Base-by-base conservation (phyloP, 1,139 yeast species). In the Suhomyces chickasaworum region DNA sequence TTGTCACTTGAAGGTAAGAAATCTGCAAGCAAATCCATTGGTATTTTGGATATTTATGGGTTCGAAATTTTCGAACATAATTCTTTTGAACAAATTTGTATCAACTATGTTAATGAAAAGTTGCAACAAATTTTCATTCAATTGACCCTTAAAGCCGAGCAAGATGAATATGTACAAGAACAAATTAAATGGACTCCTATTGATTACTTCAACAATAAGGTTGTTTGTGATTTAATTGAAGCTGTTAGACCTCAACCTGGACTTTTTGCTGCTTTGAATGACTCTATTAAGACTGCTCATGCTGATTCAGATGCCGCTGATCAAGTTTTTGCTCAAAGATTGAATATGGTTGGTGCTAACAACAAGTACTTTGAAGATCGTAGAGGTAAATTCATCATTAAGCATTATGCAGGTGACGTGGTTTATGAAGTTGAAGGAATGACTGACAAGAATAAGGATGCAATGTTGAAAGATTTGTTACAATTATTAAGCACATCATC, bases 401-500 rank as follows among this genome's bases (percentile, higher is more conserved):
- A 89, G 70, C 99, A 95, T 68, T 95, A 95, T 71, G 99, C 99
- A 29, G 99, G 99, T 63, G 99, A 95, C 71, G 99, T 95, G 42
- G 86, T 91, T 29, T 95, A 95, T 62, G 97, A 91, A 54, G 85
- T 91, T 47, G 74, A 77, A 27, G 89, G 91, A 15, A 91, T 95
- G 89, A 93, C 99, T 2, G 99, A 95, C 65, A 95, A 95, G 68
- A 95, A 95, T 66, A 95, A 95, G 68, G 99, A 95, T 65, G 93
- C 89, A 56, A 76, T 95, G 78, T 83, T 89, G 66, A 87, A 89
- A 64, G 98, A 93, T 69, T 72, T 93, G 58, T 77, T 90, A 51
- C 91, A 91, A 57, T 71, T 93, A 58, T 73, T 95, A 48, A 74
- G 84, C 2, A 81, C 93, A 2, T 84, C 97, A 1, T 68, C 77